Base-by-base conservation (phyloP, 306 rosid species). In the Glycine soja region DNA sequence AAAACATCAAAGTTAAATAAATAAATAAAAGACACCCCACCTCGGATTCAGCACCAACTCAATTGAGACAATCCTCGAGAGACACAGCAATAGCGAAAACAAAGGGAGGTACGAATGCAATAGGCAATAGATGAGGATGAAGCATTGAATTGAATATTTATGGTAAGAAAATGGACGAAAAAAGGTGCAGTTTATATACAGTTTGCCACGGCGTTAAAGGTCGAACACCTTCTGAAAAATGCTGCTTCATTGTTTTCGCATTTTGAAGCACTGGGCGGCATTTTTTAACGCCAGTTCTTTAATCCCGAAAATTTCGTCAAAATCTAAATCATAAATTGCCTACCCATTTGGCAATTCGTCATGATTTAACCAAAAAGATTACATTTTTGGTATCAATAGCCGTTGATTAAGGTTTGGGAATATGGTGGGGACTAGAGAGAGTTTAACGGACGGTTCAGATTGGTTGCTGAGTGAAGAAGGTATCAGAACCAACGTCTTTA, bases 121-220 rank as follows among this genome's bases (percentile, higher is more conserved):
- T 59, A 11, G 5, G 30, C 2, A 2, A 47, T 30, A 24, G 85
- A 73, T 73, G 91, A 85, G 1, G 80, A 63, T 74, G 74, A 19
- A 46, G 83, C 82, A 68, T 36, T 36, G 85, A 84, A 68, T 58
- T 75, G 84, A 79, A 47, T 4, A 62, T 78, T 81, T 63, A 43
- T 48, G 77, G 67, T 62, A 40, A 30, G 76, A 70, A 72, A 78
- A 47, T 76, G 36, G 38, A 38, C 58, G 7, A 3, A 66, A 64
- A n/a, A 47, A 72, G n/a, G 54, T 18, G 82, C 59, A 51, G 80
- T 80, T 68, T 86, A 84, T 85, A 90, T 86, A 89, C 79, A 77
- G 85, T 91, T 85, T 70, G 82, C 80, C 54, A 19, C 45, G 13
- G 45, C 76, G 70, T 86, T 83, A 87, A 68, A 85, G 70, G 42